Evolutionary conservation across 129 eudicot genomes (phyloP).

Genomic region (Ambrosia artemisiifolia): DNA sequence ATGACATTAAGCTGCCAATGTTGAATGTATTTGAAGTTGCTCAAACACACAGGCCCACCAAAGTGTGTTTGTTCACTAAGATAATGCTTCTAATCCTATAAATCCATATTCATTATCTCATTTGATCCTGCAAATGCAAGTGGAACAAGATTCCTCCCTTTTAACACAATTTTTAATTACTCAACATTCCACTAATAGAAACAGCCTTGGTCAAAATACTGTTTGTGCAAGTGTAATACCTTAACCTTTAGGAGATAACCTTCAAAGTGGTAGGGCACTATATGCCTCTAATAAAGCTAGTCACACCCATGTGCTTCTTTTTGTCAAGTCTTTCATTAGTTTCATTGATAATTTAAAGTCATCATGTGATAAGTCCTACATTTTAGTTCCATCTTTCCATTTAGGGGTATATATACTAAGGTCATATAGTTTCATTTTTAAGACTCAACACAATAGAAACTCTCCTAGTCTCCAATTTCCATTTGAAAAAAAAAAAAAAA

Average conservation of each 20-base stretch:
- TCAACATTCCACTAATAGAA: constrained; percentile 16
- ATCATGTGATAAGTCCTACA: constrained; percentile 29
- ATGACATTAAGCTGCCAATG: not conserved
- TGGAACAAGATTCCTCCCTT: constrained; percentile 29
- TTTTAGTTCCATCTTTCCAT: constrained; percentile 13
- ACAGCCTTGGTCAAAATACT: constrained; percentile 29
- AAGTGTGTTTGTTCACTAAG: constrained; percentile 24
- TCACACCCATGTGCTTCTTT: constrained; percentile 39
- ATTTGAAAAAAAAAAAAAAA: constrained; percentile 12
- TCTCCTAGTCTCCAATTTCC: constrained; percentile 22
- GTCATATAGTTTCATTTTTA: constrained; percentile 14
- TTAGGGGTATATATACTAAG: constrained; percentile 27
- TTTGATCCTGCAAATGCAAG: constrained; percentile 24
- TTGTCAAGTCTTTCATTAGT: constrained; percentile 24
- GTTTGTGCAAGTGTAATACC: constrained; percentile 19
- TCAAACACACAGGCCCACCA: constrained; percentile 36
- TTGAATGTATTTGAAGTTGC: not conserved
- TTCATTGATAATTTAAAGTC: constrained; percentile 17
- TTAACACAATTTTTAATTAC: constrained; percentile 11
- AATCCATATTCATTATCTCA: constrained; percentile 11
- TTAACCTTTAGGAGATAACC: constrained; percentile 24
- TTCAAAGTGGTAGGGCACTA: constrained; percentile 33
- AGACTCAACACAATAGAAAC: constrained; percentile 16
- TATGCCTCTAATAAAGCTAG: constrained; percentile 35
- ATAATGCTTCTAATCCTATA: constrained; percentile 31